Conservation (phyloP, 2,329 filamentous ascomycete genomes). For the Diaporthe vexans region DNA sequence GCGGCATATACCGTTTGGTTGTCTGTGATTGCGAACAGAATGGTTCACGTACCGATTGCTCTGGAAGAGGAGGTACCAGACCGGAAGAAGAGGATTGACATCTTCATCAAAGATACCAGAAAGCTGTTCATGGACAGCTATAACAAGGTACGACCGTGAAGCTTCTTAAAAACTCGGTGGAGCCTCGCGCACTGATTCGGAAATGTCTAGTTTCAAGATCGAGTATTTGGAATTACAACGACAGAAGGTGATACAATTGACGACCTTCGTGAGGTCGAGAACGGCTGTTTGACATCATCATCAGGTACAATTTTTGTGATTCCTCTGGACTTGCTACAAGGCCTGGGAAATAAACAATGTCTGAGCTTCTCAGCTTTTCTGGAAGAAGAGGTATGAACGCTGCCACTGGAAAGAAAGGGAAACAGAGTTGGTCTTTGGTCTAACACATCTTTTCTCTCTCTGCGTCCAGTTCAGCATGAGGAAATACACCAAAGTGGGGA, state of each 20-base stretch:
- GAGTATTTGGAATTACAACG: not conserved
- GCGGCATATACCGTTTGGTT: not conserved
- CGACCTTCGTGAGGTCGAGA: too few relatives aligned
- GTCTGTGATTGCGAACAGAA: not conserved
- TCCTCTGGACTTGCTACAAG: not conserved
- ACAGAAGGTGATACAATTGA: not conserved
- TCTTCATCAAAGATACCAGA: conserved; percentile 12
- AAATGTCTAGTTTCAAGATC: not conserved
- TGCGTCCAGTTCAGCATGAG: not conserved
- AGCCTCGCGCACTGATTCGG: not conserved
- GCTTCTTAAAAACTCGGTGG: rapidly evolving
- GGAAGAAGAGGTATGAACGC: not conserved
- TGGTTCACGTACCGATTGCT: not conserved
- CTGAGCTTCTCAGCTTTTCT: conserved; percentile 8
- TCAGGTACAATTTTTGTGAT: not conserved
- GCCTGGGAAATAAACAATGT: not conserved
- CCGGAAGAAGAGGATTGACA: not conserved
- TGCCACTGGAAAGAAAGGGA: not conserved
- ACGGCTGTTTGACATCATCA: rapidly evolving
- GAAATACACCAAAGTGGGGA: conserved; percentile 10
- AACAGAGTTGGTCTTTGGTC: too few relatives aligned
- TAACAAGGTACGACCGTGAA: not conserved
- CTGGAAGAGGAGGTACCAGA: conserved; percentile 1
- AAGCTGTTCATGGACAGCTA: conserved; percentile 1
- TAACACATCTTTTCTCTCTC: not conserved